phyloP scores from a whole-genome alignment of 208 protist genomes.

The Porcisia hertigi region DNA sequence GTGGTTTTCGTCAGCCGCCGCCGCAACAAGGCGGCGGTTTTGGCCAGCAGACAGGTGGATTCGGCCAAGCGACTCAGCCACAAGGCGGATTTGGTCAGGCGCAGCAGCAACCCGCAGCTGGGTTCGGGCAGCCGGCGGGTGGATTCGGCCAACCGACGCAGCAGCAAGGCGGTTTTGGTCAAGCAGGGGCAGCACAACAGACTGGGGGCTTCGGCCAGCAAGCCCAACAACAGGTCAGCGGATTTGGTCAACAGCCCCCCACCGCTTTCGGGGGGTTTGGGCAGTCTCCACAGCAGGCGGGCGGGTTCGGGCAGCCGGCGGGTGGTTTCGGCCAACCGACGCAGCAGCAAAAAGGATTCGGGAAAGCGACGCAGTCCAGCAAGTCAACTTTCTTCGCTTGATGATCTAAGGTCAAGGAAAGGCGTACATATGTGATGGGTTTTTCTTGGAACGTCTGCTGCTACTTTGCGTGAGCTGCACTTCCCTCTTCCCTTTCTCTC shows the following conservation, averaged over 20 bases:
- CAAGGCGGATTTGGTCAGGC: slow-evolving; percentile 38
- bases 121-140: slow-evolving; percentile 52
- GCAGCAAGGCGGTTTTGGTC: slow-evolving; percentile 17
- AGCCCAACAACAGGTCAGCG: no score
- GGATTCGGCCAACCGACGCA: slow-evolving; percentile 46
- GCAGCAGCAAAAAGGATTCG: no score
- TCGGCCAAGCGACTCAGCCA: slow-evolving; percentile 5
- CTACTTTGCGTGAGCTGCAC: background rate
- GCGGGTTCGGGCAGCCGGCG: no score
- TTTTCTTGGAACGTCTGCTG: background rate
- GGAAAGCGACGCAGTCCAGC: no score
- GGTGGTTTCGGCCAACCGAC: no score
- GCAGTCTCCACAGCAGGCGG: no score
- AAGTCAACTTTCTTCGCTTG: no score
- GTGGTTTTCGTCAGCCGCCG: slow-evolving; percentile 18
- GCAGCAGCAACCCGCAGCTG: slow-evolving; percentile 26
- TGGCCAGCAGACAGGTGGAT: slow-evolving; percentile 26
- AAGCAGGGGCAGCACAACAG: background rate
- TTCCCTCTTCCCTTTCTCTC: background rate
- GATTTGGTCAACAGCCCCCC: no score
- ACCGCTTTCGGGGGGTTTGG: no score
- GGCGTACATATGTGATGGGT: no score
- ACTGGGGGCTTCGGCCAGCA: slow-evolving; percentile 36
- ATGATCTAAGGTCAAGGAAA: no score
- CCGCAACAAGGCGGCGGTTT: slow-evolving; percentile 12